Base-by-base conservation (phyloP, 768 basidiomycete genomes). In the Pholiota microspora region DNA sequence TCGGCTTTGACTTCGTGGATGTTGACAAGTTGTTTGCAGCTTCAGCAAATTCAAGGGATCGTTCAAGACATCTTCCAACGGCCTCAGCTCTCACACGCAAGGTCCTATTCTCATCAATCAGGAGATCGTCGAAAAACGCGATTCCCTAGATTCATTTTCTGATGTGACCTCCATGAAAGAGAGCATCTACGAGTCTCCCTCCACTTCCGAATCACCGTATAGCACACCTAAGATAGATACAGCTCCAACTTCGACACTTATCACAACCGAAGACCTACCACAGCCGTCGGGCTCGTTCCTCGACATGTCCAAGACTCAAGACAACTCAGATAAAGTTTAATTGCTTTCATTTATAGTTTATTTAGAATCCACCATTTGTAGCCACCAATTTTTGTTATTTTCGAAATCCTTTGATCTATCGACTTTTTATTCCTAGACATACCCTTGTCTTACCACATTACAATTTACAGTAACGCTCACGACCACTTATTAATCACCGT, bases 1-100 rank as follows among this genome's bases (percentile, higher is more conserved):
- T 81, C 59, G 60, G 63, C 18, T 78, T 82, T 67, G 83, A 7
- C 2, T 84, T 5, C 28, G 29, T 31, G 31, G 15, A 29, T 6
- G 27, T 32, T 52, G 38, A 45, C 18, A 23, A 32, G 21, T 36
- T 52, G 21, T 16, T 24, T 28, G 29, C 24, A 59, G 57, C n/a
- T 61, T 53, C 16, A 53, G 54, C 35, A 64, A 62, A 31, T 56
- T 60, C 40, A 49, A 49, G 29, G 29, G 29, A 25, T 36, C 48
- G 48, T 35, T 36, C 40, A 60, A 62, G 15, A 49, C 51, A 7
- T 55, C 59, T 7, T 57, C 59, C 21, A 57, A 53, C 44, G 38
- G 45, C 6, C 32, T 54, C 42, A 23, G 36, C 12, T 61, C 56
- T 8, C 58, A 56, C 35, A 54, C 47, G n/a, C 58, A 54, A 23